These are phyloP conservation scores for Suillus discolor DNA, from an alignment of 768 basidiomycete species.

Conservation along the genomic window DNA sequence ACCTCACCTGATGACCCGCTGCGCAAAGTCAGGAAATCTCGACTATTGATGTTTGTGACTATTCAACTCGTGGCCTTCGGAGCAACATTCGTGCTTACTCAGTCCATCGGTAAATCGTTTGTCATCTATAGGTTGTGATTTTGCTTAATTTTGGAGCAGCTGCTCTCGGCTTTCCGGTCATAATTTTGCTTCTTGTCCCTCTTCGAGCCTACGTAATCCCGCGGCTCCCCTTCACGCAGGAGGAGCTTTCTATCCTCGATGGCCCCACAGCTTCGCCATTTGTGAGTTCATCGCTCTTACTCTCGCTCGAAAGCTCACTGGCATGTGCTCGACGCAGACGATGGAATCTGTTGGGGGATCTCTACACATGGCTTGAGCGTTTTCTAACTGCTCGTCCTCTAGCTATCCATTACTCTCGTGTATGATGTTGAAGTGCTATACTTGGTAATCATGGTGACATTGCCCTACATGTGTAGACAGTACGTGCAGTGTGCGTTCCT, in stretches of 20 bases:
- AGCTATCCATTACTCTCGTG: background rate
- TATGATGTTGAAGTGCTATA: background rate
- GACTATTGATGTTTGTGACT: slow-evolving; percentile 69
- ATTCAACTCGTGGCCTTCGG: slow-evolving; percentile 86
- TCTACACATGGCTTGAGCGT: background rate
- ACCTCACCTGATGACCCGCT: slow-evolving; percentile 73
- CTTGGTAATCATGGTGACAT: background rate
- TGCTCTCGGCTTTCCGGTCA: slow-evolving; percentile 88
- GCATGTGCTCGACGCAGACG: slow-evolving; percentile 29
- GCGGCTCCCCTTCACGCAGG: slow-evolving; percentile 68
- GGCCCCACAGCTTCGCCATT: slow-evolving; percentile 88
- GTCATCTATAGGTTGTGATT: background rate
- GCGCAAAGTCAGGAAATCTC: slow-evolving; percentile 68
- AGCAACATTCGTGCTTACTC: slow-evolving; percentile 87
- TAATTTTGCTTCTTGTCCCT: slow-evolving; percentile 84
- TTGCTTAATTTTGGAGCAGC: slow-evolving; percentile 43
- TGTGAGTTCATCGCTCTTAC: slow-evolving; percentile 47
- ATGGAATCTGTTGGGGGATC: slow-evolving; percentile 48
- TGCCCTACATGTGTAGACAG: background rate
- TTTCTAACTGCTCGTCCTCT: background rate
- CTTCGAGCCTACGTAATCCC: slow-evolving; percentile 74
- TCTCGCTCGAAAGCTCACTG: background rate
- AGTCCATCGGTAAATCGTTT: slow-evolving; percentile 69
- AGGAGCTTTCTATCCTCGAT: slow-evolving; percentile 85
- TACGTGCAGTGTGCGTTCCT: background rate